phyloP scores from a whole-genome alignment of 1,139 yeast genomes.

The Hemisphaericaspora xylofermentans region DNA sequence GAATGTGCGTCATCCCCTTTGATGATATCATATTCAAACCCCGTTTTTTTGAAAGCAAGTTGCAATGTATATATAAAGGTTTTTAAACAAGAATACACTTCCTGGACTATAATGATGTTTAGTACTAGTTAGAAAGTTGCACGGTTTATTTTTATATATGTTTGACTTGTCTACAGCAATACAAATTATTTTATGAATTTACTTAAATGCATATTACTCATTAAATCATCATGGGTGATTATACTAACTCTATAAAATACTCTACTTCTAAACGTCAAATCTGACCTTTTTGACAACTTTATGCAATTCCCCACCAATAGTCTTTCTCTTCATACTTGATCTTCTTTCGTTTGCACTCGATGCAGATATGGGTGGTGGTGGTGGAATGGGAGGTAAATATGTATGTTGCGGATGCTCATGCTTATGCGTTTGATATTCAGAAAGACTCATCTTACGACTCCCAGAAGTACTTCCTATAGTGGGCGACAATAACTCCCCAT shows the following conservation, averaged over 20 bases:
- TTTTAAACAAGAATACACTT: not conserved
- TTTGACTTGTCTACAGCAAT: constrained; percentile 2
- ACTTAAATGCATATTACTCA: not conserved
- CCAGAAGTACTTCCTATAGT: not conserved
- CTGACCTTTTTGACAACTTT: constrained; percentile 27
- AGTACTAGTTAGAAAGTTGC: no score
- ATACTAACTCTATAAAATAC: not conserved
- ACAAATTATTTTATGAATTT: constrained; percentile 1
- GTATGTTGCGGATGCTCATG: not conserved
- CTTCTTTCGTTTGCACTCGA: not conserved
- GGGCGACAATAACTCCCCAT: constrained; percentile 4
- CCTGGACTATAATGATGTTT: not conserved
- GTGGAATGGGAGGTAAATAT: constrained; percentile 1
- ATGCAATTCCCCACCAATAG: constrained; percentile 3
- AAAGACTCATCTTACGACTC: constrained; percentile 6
- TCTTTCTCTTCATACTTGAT: constrained; percentile 21
- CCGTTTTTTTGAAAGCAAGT: no score
- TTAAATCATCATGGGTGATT: not conserved
- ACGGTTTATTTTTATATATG: not conserved
- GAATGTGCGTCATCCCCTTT: no score
- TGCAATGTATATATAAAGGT: not conserved
- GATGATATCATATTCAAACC: no score
- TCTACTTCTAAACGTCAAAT: constrained; percentile 20
- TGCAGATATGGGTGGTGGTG: not conserved
- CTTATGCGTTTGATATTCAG: constrained; percentile 6